phyloP scores from a whole-genome alignment of 768 basidiomycete species.

The Steccherinum ochraceum region DNA sequence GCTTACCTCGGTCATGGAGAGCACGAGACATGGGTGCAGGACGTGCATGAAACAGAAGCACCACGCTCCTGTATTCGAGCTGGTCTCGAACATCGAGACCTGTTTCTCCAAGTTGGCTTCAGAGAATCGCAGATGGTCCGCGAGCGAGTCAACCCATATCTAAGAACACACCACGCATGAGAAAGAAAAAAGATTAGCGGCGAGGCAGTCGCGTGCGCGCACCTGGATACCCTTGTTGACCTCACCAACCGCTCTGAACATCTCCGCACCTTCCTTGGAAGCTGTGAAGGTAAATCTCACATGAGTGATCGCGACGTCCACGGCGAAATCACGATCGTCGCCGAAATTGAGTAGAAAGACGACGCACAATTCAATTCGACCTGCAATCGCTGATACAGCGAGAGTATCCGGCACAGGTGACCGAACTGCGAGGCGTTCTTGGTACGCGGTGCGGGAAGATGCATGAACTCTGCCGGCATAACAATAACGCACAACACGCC shows the following conservation, averaged over 20 bases:
- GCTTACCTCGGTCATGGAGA: slow-evolving; percentile 61
- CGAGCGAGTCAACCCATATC: slow-evolving; percentile 57
- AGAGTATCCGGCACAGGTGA: slow-evolving; percentile 63
- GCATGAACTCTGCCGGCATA: slow-evolving; percentile 54
- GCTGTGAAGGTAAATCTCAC: slow-evolving; percentile 3
- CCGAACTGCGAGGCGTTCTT: slow-evolving; percentile 69
- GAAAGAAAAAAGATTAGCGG: background rate
- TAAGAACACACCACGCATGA: background rate
- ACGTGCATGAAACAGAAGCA: slow-evolving; percentile 74
- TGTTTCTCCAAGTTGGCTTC: slow-evolving; percentile 65
- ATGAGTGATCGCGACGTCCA: background rate
- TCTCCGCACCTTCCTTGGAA: slow-evolving; percentile 12
- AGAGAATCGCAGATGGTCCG: slow-evolving; percentile 64
- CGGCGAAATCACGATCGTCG: slow-evolving; percentile 25
- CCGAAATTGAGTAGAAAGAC: background rate
- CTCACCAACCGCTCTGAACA: slow-evolving; percentile 10
- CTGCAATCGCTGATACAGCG: slow-evolving; percentile 60
- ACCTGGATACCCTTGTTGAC: slow-evolving; percentile 2
- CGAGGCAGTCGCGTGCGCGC: slow-evolving; percentile 8
- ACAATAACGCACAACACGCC: too few relatives aligned
- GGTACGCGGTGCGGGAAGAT: slow-evolving; percentile 53
- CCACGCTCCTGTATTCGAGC: slow-evolving; percentile 76
- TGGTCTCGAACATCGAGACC: slow-evolving; percentile 72
- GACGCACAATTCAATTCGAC: slow-evolving; percentile 27
- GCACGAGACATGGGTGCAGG: slow-evolving; percentile 59